phyloP scores from a whole-genome alignment of 805 yeast genomes.

The Lachancea fermentati region DNA sequence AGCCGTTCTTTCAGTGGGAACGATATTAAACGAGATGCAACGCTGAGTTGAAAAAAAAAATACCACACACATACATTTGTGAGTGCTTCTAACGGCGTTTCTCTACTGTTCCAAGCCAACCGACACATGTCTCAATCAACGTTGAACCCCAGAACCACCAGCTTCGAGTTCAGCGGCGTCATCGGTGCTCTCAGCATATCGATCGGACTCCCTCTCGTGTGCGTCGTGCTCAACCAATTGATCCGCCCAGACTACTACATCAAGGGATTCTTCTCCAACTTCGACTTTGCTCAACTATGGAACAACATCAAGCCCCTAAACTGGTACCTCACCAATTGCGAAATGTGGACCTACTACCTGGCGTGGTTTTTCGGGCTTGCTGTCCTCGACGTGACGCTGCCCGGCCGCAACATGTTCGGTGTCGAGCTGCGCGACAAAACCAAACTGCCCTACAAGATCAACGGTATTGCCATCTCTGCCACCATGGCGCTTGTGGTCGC shows the following conservation, averaged over 20 bases:
- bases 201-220: slow-evolving; percentile 58
- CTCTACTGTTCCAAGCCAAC: too few species aligned
- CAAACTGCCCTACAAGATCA: slow-evolving; percentile 65
- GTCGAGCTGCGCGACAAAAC: slow-evolving; percentile 72
- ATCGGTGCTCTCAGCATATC: slow-evolving; percentile 68
- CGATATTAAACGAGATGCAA: neutral
- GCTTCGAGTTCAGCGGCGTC: slow-evolving; percentile 72
- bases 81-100: too few species aligned
- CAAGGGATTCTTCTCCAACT: slow-evolving; percentile 37
- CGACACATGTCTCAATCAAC: neutral
- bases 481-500: slow-evolving; percentile 37
- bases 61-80: too few species aligned
- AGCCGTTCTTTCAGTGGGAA: neutral
- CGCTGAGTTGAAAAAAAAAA: neutral
- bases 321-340: slow-evolving; percentile 35
- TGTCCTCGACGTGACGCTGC: slow-evolving; percentile 56
- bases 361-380: slow-evolving; percentile 69
- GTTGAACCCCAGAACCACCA: slow-evolving; percentile 66
- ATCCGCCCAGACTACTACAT: slow-evolving; percentile 55
- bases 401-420: slow-evolving; percentile 63
- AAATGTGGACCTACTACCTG: slow-evolving; percentile 59
- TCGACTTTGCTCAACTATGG: slow-evolving; percentile 38
- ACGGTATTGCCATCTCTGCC: slow-evolving; percentile 59
- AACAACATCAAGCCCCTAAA: slow-evolving; percentile 33
- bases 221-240: slow-evolving; percentile 52